Evolutionary conservation across 2,329 filamentous ascomycete species (phyloP), one percentile per base, ranked within the genome.

Genomic region (Dactylonectria estremocensis): DNA sequence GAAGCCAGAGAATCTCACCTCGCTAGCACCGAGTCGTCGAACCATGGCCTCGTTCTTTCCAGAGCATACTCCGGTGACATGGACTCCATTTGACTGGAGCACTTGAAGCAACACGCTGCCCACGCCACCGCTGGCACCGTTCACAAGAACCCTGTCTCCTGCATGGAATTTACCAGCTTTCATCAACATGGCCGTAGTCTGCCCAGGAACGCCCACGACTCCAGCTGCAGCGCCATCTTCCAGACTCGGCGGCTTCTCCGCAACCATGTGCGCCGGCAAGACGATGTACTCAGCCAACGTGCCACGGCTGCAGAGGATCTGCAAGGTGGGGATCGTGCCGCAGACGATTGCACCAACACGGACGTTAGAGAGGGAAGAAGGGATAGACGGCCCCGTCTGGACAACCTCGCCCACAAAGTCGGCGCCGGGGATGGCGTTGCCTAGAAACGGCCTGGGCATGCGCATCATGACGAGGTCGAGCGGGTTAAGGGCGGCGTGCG

Each of bases 201-300:
- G 48, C 5, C 48, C 48, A 9, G 48, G 24, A 33, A 52, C 48
- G 11, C 48, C 48, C 24, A 33, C n/a, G 16, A 52, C 24, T 8
- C 24, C 48, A 1, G 18, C 48, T 8, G 48, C 48, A 5, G 24
- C 48, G 8, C 24, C 48, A 4, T n/a, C 48, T 2, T 52, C 24
- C 16, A 52, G 24, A 9, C 16, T n/a, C 69, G 45, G n/a, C 1
- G 80, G 81, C 35, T 77, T 70, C 18, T 60, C 64, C 0, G 67
- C 74, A 5, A 82, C 76, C 11, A 76, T 62, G 20, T 74, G 69
- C 2, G 74, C 76, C 4, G 80, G 78, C 7, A 83, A 71, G 10
- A 77, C 74, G 2, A 80, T 60, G 58, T 80, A 82, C 69, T 80
- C 77, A 8, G 78, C 77, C n/a, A 83, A 73, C 2, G 75, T 74